Evolutionary conservation across 2,329 filamentous ascomycete genomes (phyloP).

Genomic region (Pseudogymnoascus sp.): DNA sequence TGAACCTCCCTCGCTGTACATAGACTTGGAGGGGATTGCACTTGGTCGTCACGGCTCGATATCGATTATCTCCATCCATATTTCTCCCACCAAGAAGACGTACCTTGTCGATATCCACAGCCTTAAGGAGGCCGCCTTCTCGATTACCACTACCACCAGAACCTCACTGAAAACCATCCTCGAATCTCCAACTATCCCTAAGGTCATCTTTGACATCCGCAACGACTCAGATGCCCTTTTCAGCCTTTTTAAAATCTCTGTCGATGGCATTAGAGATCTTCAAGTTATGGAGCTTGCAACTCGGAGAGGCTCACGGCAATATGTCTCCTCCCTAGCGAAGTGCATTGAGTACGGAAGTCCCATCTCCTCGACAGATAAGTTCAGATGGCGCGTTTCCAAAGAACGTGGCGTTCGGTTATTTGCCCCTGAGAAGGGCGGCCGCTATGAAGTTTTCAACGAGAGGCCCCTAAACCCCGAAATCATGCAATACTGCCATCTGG

Average conservation of each 20-base stretch:
- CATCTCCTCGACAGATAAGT: too few species aligned
- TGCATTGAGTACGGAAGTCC: too few species aligned
- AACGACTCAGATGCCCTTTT: constrained; percentile 49
- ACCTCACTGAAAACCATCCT: constrained; percentile 34
- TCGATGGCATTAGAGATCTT: constrained; percentile 41
- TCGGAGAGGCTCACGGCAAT: too few species aligned
- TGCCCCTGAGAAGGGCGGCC: too few species aligned
- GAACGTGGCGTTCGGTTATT: too few species aligned
- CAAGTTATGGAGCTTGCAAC: constrained; percentile 47
- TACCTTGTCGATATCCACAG: constrained; percentile 36
- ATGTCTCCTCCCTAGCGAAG: too few species aligned
- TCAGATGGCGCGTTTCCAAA: too few species aligned
- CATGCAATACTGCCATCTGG: too few species aligned
- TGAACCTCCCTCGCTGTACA: constrained; percentile 29
- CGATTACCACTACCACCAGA: constrained; percentile 20
- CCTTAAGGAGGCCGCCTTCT: constrained; percentile 31
- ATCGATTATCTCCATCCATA: constrained; percentile 33
- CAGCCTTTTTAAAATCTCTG: constrained; percentile 33
- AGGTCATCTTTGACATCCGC: constrained; percentile 50
- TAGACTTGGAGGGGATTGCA: constrained; percentile 37
- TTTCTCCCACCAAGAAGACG: constrained; percentile 21
- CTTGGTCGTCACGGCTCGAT: constrained; percentile 34
- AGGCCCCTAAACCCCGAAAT: too few species aligned
- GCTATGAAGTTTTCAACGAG: too few species aligned
- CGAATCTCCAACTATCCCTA: constrained; percentile 35